Evolutionary conservation across 129 eudicot species (phyloP), one percentile per base, ranked within the genome.

Genomic region (Pseudognaphalium luteoalbum): DNA sequence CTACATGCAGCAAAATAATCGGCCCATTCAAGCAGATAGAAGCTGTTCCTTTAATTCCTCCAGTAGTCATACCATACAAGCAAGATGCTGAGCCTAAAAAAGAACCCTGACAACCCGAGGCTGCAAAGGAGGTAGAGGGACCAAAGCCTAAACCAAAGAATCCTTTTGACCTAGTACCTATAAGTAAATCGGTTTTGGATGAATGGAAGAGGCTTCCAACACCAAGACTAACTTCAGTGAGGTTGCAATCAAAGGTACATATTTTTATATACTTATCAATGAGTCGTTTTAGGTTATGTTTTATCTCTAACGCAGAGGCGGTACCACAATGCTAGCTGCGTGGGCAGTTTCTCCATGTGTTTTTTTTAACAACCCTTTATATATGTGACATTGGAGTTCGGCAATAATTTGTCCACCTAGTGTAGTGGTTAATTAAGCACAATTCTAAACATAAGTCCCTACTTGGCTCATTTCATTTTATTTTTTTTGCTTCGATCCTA

Each of bases 131-230:
- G 66, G 89, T 83, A 68, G 98, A 87, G 74, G 97, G 97, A 74
- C 99, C 99, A 30, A 94, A 94, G 87, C 99, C 99, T 19, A 94
- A 94, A 77, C 77, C 97, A 10, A 94, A 94, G 87, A 94, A 94
- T 66, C 99, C 99, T 28, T 89, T 94, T 76, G 99, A 94, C 71
- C 83, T 87, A 41, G 82, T 94, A 73, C 97, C 99, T 37, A 97
- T 97, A 7, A 91, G 99, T 47, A 82, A 72, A 80, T 91, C 91
- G 99, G 75, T 94, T 35, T 77, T 94, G 61, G 99, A 94, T 85
- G 99, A 94, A 2, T 91, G 99, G 99, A 94, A 94, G 84, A 94
- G 99, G 80, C 91, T 94, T 94, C 99, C 3, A 94, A 91, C 85
- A 95, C 99, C 68, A 95, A 91, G 79, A 84, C 86, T 51, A 91